These are phyloP conservation scores for Xylaria longipes DNA, from an alignment of 495 filamentous ascomycete genomes.

Conservation along the genomic window DNA sequence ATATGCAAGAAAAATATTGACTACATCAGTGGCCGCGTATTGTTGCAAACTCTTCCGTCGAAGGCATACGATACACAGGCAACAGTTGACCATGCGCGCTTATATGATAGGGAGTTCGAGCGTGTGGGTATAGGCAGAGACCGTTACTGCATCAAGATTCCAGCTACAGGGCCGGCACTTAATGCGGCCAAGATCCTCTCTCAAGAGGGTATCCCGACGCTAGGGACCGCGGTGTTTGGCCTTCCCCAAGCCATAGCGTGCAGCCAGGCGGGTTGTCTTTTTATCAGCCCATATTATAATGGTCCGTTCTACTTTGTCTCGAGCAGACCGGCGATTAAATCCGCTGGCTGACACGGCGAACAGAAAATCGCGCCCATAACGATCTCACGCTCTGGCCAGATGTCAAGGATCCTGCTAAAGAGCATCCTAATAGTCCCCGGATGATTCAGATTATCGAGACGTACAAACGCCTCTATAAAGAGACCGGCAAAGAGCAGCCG, in stretches of 20 bases:
- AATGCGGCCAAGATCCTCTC: conserved; percentile 40
- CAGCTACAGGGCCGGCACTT: conserved; percentile 37
- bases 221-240: conserved; percentile 39
- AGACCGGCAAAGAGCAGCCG: conserved; percentile 51
- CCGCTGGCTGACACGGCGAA: background rate
- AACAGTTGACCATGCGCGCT: conserved; percentile 47
- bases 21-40: conserved; percentile 47
- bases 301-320: conserved; percentile 30
- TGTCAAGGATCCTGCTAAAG: conserved; percentile 43
- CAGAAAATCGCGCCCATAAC: conserved; percentile 39
- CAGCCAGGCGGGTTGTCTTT: conserved; percentile 37
- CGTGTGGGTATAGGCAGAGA: conserved; percentile 47
- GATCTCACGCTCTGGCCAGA: conserved; percentile 39
- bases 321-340: background rate
- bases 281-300: conserved; percentile 45
- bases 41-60: conserved; percentile 48
- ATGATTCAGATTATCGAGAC: conserved; percentile 47
- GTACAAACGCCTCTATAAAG: conserved; percentile 45
- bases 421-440: conserved; percentile 48
- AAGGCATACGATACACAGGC: conserved; percentile 47
- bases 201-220: conserved; percentile 36
- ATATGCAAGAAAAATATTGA: conserved; percentile 52
- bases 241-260: conserved; percentile 39
- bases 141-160: conserved; percentile 42
- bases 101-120: conserved; percentile 49